Percentiles rank a stretch among this genome's conserved stretches.
Evolutionary conservation across 1,284 basidiomycete species (phyloP).

Genomic region (Pseudozyma thailandica): DNA sequence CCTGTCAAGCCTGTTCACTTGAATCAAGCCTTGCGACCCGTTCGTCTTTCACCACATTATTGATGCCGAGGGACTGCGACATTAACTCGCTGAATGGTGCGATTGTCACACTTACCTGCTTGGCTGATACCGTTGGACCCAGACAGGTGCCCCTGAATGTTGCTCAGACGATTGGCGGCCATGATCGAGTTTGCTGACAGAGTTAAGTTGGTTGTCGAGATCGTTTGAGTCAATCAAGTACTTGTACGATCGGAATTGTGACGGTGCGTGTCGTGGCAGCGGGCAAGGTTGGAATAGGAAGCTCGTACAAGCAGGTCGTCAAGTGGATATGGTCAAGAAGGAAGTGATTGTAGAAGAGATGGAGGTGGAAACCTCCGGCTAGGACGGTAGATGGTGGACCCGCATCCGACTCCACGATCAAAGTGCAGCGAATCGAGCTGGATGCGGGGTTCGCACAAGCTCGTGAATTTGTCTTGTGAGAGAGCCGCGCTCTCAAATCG

Average conservation of each 20-base stretch:
- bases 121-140: slow-evolving; percentile 35
- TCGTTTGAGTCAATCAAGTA: too few relatives aligned
- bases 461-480: slow-evolving; percentile 38
- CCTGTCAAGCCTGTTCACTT: too few relatives aligned
- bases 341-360: background rate
- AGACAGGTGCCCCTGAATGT: slow-evolving; percentile 51
- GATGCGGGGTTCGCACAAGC: slow-evolving; percentile 18
- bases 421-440: slow-evolving; percentile 6
- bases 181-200: slow-evolving; percentile 20
- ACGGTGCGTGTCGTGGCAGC: too few relatives aligned
- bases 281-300: too few relatives aligned
- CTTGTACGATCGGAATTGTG: too few relatives aligned
- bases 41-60: too few relatives aligned
- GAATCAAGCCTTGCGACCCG: too few relatives aligned
- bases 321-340: background rate
- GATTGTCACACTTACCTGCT: slow-evolving; percentile 36
- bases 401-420: slow-evolving; percentile 10
- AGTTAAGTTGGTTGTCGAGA: background rate
- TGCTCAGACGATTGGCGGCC: slow-evolving; percentile 46
- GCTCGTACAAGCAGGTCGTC: background rate
- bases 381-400: slow-evolving; percentile 12
- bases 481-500: background rate
- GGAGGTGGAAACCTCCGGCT: slow-evolving; percentile 7
- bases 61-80: too few relatives aligned
- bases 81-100: background rate